Percentiles rank a stretch among this genome's conserved stretches.
phyloP scores from a whole-genome alignment of 2,329 filamentous ascomycete species.

The Monilinia fructigena region DNA sequence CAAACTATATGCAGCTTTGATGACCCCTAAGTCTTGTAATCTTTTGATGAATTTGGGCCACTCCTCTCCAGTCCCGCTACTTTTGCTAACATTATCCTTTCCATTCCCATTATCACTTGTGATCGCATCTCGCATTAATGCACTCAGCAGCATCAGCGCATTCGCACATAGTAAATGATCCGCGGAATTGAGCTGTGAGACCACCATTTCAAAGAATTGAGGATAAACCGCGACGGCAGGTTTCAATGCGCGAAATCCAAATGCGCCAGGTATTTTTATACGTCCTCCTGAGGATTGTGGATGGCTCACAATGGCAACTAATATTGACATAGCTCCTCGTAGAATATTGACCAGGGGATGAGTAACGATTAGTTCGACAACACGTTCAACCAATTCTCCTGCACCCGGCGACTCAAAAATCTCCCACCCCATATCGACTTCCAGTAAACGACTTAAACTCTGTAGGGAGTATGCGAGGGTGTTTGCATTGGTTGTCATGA shows the following conservation, averaged over 20 bases:
- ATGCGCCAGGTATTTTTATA: slow-evolving; percentile 57
- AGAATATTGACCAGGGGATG: slow-evolving; percentile 97
- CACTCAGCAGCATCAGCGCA: slow-evolving; percentile 91
- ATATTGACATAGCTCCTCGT: slow-evolving; percentile 91
- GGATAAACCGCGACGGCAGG: slow-evolving; percentile 88
- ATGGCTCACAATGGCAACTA: slow-evolving; percentile 89
- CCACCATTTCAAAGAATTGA: slow-evolving; percentile 91
- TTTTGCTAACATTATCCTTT: slow-evolving; percentile 40
- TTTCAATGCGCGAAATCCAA: slow-evolving; percentile 88
- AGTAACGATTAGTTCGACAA: slow-evolving; percentile 89
- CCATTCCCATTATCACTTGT: slow-evolving; percentile 58
- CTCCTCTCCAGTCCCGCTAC: slow-evolving; percentile 56
- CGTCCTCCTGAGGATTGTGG: slow-evolving; percentile 57
- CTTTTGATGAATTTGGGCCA: slow-evolving; percentile 96
- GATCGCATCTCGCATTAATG: slow-evolving; percentile 87
- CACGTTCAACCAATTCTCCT: slow-evolving; percentile 67
- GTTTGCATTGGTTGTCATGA: slow-evolving; percentile 84
- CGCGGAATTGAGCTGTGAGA: slow-evolving; percentile 85
- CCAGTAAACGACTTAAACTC: slow-evolving; percentile 79
- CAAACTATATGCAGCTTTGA: slow-evolving; percentile 84
- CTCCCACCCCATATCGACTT: slow-evolving; percentile 98
- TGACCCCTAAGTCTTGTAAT: slow-evolving; percentile 87
- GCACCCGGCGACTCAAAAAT: slow-evolving; percentile 64
- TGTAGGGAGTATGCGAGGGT: slow-evolving; percentile 94
- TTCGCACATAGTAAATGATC: slow-evolving; percentile 96